Evolutionary conservation across 2,329 filamentous ascomycete genomes (phyloP).

Genomic region (Fusarium sp.): DNA sequence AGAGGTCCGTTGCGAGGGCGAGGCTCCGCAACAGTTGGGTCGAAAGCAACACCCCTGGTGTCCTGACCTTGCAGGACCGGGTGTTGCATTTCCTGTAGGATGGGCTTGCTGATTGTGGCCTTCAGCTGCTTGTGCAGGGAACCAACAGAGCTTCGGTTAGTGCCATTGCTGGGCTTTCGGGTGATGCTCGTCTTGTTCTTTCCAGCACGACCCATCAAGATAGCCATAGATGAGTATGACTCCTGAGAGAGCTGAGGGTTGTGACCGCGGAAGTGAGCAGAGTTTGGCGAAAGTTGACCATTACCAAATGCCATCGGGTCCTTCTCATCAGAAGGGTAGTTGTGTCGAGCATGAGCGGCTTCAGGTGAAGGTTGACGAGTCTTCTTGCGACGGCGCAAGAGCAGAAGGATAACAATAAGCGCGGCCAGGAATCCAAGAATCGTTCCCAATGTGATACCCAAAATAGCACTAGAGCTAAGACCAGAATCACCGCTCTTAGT

Average conservation of each 20-base stretch:
- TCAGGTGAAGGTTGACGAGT: conserved; percentile 53
- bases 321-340: conserved; percentile 67
- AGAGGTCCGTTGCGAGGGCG: conserved; percentile 50
- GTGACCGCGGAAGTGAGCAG: conserved; percentile 62
- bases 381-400: conserved; percentile 63
- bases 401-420: conserved; percentile 77
- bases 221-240: conserved; percentile 74
- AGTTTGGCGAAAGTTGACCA: conserved; percentile 51
- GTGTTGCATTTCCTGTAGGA: conserved; percentile 58
- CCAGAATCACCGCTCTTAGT: conserved; percentile 47
- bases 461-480: conserved; percentile 67
- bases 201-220: conserved; percentile 72
- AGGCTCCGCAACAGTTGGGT: conserved; percentile 49
- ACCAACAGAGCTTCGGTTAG: conserved; percentile 60
- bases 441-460: conserved; percentile 86
- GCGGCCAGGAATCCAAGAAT: conserved; percentile 79
- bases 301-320: conserved; percentile 62
- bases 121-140: conserved; percentile 74
- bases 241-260: conserved; percentile 64
- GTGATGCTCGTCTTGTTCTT: conserved; percentile 59
- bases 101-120: conserved; percentile 71
- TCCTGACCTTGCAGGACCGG: conserved; percentile 53
- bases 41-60: conserved; percentile 56
- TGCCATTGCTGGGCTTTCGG: conserved; percentile 68
- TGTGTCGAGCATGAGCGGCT: conserved; percentile 57